Evolutionary conservation across 768 basidiomycete genomes (phyloP).

Genomic region (Multifurca ochricompacta): DNA sequence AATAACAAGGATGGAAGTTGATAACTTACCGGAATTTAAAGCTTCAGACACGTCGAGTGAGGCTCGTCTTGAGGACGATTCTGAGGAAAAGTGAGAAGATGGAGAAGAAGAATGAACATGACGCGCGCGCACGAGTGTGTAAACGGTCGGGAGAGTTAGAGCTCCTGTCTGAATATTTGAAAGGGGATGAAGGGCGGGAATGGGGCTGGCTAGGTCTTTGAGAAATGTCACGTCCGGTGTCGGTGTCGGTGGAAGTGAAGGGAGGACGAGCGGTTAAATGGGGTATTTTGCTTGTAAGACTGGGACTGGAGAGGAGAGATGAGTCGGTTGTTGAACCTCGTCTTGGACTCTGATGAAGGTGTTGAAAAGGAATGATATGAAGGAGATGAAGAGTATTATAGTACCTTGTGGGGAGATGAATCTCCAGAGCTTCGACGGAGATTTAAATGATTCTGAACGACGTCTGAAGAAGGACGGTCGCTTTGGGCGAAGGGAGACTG

Average conservation of each 20-base stretch:
- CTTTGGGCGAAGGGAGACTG: slow-evolving; percentile 20
- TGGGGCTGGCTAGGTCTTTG: slow-evolving; percentile 32
- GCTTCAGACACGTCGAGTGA: slow-evolving; percentile 18
- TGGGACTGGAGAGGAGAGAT: slow-evolving; percentile 49
- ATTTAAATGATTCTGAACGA: slow-evolving; percentile 19
- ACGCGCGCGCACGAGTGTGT: slow-evolving; percentile 19
- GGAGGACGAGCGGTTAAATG: slow-evolving; percentile 21
- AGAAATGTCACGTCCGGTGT: slow-evolving; percentile 26
- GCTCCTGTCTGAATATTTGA: slow-evolving; percentile 59
- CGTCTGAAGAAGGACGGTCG: slow-evolving; percentile 12
- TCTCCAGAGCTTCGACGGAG: slow-evolving; percentile 18
- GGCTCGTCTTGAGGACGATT: slow-evolving; percentile 12
- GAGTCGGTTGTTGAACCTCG: slow-evolving; percentile 79
- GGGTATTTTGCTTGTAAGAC: slow-evolving; percentile 20
- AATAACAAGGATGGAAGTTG: neutral
- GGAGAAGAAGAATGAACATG: neutral
- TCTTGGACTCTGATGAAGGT: slow-evolving; percentile 74
- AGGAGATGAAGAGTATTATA: slow-evolving; percentile 27
- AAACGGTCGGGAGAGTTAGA: slow-evolving; percentile 29
- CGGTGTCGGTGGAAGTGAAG: slow-evolving; percentile 13
- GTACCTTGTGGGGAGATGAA: slow-evolving; percentile 25
- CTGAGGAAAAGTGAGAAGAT: slow-evolving; percentile 5
- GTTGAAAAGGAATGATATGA: slow-evolving; percentile 58
- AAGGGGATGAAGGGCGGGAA: slow-evolving; percentile 57
- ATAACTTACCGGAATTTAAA: slow-evolving; percentile 10